Conservation (phyloP, 2,329 filamentous ascomycete genomes). For the Ophiostoma ulmi region DNA sequence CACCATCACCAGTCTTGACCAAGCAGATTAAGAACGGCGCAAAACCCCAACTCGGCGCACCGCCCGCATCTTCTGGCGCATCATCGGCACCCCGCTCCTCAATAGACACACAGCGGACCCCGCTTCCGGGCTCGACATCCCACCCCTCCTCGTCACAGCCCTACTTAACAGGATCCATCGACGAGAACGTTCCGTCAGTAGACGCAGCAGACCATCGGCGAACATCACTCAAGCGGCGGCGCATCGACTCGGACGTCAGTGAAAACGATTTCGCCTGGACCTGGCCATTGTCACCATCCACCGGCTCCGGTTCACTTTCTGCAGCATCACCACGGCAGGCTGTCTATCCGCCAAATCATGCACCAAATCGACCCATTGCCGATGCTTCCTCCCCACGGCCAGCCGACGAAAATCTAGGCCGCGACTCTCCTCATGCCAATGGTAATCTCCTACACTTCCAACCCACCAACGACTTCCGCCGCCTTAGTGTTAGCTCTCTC, state of each 20-base stretch:
- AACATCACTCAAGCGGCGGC: constrained; percentile 20
- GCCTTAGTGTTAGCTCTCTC: constrained; percentile 62
- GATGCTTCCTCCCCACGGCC: constrained; percentile 15
- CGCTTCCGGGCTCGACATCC: not conserved
- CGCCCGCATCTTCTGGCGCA: not conserved
- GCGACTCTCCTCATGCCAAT: not conserved
- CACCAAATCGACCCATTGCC: not conserved
- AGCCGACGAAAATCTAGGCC: constrained; percentile 16
- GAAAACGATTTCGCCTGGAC: constrained; percentile 28
- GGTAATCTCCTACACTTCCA: constrained; percentile 18
- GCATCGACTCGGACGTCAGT: constrained; percentile 26
- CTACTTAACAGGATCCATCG: not conserved
- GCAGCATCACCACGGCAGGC: constrained; percentile 22
- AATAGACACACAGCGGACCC: not conserved
- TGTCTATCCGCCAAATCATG: not conserved
- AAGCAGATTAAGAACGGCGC: not conserved
- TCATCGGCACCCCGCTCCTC: not conserved
- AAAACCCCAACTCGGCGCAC: not conserved
- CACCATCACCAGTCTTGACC: constrained; percentile 10
- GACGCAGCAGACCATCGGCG: constrained; percentile 10
- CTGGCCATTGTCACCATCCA: constrained; percentile 27
- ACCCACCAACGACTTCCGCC: constrained; percentile 28
- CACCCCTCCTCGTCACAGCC: not conserved
- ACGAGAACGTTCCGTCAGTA: constrained; percentile 14
- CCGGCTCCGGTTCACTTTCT: constrained; percentile 23